phyloP scores from a whole-genome alignment of 2,329 filamentous ascomycete genomes.

The Dichotomopilus funicola region DNA sequence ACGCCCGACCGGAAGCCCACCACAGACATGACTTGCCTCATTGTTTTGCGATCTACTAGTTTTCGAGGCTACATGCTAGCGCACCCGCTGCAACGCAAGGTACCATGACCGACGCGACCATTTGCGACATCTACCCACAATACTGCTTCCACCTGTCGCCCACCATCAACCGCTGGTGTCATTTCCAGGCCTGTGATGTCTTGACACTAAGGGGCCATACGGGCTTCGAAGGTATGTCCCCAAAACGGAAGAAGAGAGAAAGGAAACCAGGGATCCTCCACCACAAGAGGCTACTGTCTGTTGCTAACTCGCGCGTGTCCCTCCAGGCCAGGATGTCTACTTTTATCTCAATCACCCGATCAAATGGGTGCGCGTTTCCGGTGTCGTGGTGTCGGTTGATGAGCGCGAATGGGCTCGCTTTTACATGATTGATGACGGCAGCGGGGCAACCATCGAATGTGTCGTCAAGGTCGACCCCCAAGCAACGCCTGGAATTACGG shows the following conservation, averaged over 20 bases:
- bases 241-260: not conserved
- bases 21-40: conserved; percentile 1
- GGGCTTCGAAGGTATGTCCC: conserved; percentile 46
- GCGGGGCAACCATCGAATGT: conserved; percentile 52
- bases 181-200: conserved; percentile 47
- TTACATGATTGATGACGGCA: conserved; percentile 60
- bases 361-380: conserved; percentile 65
- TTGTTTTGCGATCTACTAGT: not conserved
- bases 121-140: conserved; percentile 45
- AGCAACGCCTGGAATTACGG: not conserved
- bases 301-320: not conserved
- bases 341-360: conserved; percentile 71
- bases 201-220: conserved; percentile 39
- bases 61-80: not conserved
- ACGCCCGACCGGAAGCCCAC: not conserved
- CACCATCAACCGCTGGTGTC: conserved; percentile 54
- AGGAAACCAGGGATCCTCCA: too few relatives aligned
- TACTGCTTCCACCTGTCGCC: conserved; percentile 59
- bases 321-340: conserved; percentile 47
- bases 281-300: not conserved
- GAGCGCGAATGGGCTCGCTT: conserved; percentile 41
- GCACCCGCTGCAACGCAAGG: conserved; percentile 9
- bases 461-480: conserved; percentile 18
- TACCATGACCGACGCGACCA: conserved; percentile 23
- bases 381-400: conserved; percentile 60